phyloP scores from a whole-genome alignment of 768 basidiomycete species.

The Boletus eberwhitei region DNA sequence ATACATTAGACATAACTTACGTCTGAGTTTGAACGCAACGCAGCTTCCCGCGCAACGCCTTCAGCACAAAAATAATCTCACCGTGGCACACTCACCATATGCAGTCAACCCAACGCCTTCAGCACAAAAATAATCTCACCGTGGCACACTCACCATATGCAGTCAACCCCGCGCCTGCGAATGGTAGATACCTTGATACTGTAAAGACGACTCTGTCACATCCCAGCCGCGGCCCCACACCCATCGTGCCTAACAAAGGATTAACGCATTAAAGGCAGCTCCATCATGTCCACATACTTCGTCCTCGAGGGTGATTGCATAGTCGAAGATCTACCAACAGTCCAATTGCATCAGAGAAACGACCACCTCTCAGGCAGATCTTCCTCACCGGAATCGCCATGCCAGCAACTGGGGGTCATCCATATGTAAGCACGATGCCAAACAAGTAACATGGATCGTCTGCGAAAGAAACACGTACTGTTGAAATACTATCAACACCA shows the following conservation, averaged over 20 bases:
- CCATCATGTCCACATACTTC: not conserved
- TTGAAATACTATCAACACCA: conserved; percentile 9
- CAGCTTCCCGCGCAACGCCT: not conserved
- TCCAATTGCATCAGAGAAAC: not conserved
- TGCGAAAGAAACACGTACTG: conserved; percentile 1
- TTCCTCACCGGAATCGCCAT: conserved; percentile 14
- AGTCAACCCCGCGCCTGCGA: conserved; percentile 7
- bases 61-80: not conserved
- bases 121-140: not conserved
- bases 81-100: conserved; percentile 7
- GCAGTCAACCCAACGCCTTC: not conserved
- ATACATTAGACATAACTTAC: not conserved
- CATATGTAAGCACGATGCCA: not conserved
- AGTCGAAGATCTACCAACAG: conserved; percentile 8
- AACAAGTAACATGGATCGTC: not conserved
- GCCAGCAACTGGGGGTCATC: conserved; percentile 8
- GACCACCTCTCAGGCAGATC: not conserved
- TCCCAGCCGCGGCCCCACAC: conserved; percentile 21
- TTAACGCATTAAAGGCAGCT: not conserved
- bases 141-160: conserved; percentile 8
- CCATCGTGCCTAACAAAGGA: conserved; percentile 11
- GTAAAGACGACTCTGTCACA: conserved; percentile 12
- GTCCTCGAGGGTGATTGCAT: conserved; percentile 8
- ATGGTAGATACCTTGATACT: conserved; percentile 21
- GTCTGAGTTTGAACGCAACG: conserved; percentile 2